Conservation (phyloP, 2,329 filamentous ascomycete species). For the Epichloe amarillans region DNA sequence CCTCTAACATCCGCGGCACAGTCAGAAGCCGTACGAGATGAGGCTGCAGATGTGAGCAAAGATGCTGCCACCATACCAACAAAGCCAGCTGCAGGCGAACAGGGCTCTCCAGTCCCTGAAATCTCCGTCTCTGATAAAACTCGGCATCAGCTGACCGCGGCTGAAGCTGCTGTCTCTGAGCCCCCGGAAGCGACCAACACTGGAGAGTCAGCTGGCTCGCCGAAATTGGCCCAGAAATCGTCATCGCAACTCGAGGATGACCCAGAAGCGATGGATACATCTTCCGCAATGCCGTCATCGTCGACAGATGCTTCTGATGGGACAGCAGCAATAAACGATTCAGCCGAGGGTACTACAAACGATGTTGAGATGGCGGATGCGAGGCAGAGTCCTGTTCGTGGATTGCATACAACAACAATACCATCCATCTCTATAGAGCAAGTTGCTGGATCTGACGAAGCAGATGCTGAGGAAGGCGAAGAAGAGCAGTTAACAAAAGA, state of each 20-base stretch:
- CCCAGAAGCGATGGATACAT: background rate
- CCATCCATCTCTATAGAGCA: conserved; percentile 3
- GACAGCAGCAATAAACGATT: background rate
- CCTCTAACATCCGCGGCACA: background rate
- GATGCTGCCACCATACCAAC: background rate
- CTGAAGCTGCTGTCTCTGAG: background rate
- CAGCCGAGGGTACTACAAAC: background rate
- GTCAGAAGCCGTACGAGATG: background rate
- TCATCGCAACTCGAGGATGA: background rate
- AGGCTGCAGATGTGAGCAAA: background rate
- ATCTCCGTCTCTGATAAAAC: background rate
- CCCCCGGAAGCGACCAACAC: background rate
- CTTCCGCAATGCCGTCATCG: background rate
- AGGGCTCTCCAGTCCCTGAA: background rate
- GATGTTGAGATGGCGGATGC: background rate
- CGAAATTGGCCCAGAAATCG: background rate
- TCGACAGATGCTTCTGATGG: background rate
- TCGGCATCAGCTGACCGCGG: background rate
- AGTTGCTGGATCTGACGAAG: background rate
- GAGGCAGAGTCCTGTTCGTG: background rate
- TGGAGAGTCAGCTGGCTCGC: background rate
- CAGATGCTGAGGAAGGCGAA: background rate
- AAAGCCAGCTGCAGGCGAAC: background rate
- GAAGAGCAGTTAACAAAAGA: background rate
- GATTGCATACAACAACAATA: background rate